These are phyloP conservation scores for Onygena corvina DNA, from an alignment of 2,329 filamentous ascomycete species.

Conservation along the genomic window DNA sequence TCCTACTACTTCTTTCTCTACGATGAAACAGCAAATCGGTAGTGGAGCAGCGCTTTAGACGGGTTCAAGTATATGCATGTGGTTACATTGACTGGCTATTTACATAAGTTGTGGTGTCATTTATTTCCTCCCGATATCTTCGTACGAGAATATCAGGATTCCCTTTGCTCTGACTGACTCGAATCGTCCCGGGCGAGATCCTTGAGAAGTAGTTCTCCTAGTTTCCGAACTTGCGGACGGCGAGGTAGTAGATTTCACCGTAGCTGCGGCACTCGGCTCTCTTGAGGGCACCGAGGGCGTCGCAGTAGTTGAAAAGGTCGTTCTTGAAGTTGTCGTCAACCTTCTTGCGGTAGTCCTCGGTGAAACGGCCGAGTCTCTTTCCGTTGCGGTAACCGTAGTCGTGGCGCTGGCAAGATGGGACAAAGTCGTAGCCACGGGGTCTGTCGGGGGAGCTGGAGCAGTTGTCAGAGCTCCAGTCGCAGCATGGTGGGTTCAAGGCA, in stretches of 20 bases:
- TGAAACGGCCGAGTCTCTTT: slow-evolving; percentile 40
- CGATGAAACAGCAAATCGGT: no score
- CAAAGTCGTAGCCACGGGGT: slow-evolving; percentile 25
- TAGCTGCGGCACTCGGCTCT: slow-evolving; percentile 9
- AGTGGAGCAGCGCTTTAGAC: no score
- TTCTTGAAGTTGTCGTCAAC: slow-evolving; percentile 43
- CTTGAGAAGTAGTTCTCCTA: slow-evolving; percentile 8
- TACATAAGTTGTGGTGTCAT: no score
- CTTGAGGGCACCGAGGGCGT: slow-evolving; percentile 2
- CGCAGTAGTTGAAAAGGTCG: slow-evolving; percentile 19
- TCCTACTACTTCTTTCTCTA: no score
- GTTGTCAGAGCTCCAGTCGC: slow-evolving; percentile 29
- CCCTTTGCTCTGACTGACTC: background rate
- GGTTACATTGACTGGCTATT: no score
- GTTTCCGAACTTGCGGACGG: slow-evolving; percentile 12
- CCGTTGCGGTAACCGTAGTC: slow-evolving; percentile 49
- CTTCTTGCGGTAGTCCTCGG: slow-evolving; percentile 28
- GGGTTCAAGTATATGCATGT: no score
- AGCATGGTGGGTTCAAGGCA: slow-evolving; percentile 28
- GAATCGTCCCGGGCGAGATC: background rate
- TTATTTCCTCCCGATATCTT: background rate
- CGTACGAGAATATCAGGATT: background rate
- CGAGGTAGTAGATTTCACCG: slow-evolving; percentile 12
- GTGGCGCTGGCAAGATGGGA: slow-evolving; percentile 40
- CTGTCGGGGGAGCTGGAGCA: slow-evolving; percentile 26